phyloP scores from a whole-genome alignment of 345 rosid species.

The Dipteronia sinensis region DNA sequence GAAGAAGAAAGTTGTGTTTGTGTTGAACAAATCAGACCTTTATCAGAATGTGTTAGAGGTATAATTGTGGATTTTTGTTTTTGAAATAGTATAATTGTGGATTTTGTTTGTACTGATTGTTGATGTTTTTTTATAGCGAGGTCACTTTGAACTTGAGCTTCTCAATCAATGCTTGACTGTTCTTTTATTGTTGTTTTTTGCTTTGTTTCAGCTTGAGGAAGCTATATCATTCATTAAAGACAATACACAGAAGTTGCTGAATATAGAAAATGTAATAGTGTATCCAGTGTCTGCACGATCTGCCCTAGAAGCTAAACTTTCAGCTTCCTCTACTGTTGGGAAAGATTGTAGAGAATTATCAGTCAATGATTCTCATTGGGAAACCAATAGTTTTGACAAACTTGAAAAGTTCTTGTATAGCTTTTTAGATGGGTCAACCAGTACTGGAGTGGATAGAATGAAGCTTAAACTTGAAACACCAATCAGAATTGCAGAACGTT shows the following conservation, averaged over 20 bases:
- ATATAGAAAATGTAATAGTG: conserved; percentile 61
- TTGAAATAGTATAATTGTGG: conserved; percentile 35
- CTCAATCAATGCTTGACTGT: background rate
- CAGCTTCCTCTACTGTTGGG: conserved; percentile 45
- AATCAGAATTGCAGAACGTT: conserved; percentile 72
- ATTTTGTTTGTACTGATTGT: conserved; percentile 18
- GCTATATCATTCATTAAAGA: conserved; percentile 77
- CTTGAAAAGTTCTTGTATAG: conserved; percentile 73
- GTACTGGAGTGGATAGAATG: conserved; percentile 77
- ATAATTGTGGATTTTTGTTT: conserved; percentile 17
- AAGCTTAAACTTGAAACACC: conserved; percentile 96
- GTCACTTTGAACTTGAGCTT: conserved; percentile 8
- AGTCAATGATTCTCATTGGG: conserved; percentile 52
- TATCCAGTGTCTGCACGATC: conserved; percentile 86
- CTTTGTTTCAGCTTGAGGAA: conserved; percentile 77
- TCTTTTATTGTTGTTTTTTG: conserved; percentile 18
- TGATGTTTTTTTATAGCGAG: conserved; percentile 7
- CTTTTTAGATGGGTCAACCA: conserved; percentile 83
- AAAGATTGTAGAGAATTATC: conserved; percentile 40
- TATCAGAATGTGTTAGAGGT: conserved; percentile 84
- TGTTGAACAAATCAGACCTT: conserved; percentile 89
- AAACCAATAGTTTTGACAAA: conserved; percentile 54
- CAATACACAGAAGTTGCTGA: conserved; percentile 76
- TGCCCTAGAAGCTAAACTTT: conserved; percentile 83
- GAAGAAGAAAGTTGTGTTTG: conserved; percentile 93